phyloP scores from a whole-genome alignment of 805 yeast species.

The Candida railenensis region DNA sequence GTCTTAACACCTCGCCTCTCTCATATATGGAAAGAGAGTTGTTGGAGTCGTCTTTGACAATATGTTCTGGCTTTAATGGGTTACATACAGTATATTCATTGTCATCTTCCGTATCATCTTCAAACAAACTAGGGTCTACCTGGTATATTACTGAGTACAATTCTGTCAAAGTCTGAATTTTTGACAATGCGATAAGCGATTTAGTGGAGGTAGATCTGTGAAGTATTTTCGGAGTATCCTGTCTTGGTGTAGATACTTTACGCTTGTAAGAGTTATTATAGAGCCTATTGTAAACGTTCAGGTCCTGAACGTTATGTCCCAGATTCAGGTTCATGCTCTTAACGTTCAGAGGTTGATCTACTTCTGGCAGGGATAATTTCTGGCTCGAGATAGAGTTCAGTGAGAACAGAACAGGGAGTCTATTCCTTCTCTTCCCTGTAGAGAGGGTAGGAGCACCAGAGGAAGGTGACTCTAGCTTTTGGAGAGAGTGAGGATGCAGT shows the following conservation, averaged over 20 bases:
- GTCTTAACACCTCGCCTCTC: constrained; percentile 56
- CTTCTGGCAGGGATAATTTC: too few species aligned
- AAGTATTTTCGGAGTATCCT: constrained; percentile 1
- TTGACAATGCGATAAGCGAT: constrained; percentile 4
- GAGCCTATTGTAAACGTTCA: constrained; percentile 4
- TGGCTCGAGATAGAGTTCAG: constrained; percentile 1
- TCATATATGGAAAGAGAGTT: constrained; percentile 50
- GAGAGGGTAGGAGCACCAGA: not conserved
- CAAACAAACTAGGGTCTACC: constrained; percentile 28
- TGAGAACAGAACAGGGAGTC: not conserved
- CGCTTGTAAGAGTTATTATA: constrained; percentile 3
- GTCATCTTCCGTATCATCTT: constrained; percentile 3
- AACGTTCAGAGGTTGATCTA: too few species aligned
- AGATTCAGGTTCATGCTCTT: too few species aligned
- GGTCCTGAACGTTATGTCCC: too few species aligned
- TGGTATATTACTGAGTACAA: constrained; percentile 21
- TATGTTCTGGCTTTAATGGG: constrained; percentile 1
- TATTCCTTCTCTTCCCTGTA: not conserved
- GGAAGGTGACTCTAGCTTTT: not conserved
- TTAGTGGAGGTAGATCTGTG: not conserved
- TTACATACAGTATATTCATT: not conserved
- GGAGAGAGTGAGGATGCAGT: not conserved
- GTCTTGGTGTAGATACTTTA: constrained; percentile 1
- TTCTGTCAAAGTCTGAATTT: constrained; percentile 14
- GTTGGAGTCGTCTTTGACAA: not conserved